phyloP scores from a whole-genome alignment of 257 asterid genomes.

The Eustoma russellianum region DNA sequence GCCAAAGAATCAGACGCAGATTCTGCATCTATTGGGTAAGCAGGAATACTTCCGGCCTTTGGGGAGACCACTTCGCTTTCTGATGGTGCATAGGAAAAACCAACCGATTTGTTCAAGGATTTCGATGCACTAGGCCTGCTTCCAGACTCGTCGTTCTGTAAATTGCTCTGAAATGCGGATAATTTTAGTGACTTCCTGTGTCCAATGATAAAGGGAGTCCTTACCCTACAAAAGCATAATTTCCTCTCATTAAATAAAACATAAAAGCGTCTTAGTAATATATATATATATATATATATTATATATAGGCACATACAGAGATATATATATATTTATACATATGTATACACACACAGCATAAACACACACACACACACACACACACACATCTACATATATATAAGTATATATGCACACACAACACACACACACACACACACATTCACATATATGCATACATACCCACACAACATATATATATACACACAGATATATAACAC shows the following conservation, averaged over 20 bases:
- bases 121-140: slow-evolving; percentile 55
- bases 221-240: slow-evolving; percentile 39
- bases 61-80: slow-evolving; percentile 59
- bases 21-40: slow-evolving; percentile 38
- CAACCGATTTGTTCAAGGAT: slow-evolving; percentile 44
- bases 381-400: too few relatives aligned
- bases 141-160: slow-evolving; percentile 49
- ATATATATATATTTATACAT: too few relatives aligned
- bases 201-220: slow-evolving; percentile 43
- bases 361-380: too few relatives aligned
- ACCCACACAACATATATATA: too few relatives aligned
- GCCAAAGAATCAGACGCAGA: slow-evolving; percentile 41
- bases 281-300: too few relatives aligned
- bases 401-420: too few relatives aligned
- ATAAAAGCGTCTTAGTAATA: too few relatives aligned
- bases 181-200: slow-evolving; percentile 45
- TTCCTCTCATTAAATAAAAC: slow-evolving; percentile 12
- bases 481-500: too few relatives aligned
- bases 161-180: slow-evolving; percentile 69
- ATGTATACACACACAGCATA: too few relatives aligned
- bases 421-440: too few relatives aligned
- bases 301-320: too few relatives aligned
- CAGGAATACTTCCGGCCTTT: slow-evolving; percentile 44
- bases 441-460: too few relatives aligned
- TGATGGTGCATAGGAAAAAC: slow-evolving; percentile 57